Conservation (phyloP, 371 early-diverging fungal genomes). For the Apophysomyces variabilis region DNA sequence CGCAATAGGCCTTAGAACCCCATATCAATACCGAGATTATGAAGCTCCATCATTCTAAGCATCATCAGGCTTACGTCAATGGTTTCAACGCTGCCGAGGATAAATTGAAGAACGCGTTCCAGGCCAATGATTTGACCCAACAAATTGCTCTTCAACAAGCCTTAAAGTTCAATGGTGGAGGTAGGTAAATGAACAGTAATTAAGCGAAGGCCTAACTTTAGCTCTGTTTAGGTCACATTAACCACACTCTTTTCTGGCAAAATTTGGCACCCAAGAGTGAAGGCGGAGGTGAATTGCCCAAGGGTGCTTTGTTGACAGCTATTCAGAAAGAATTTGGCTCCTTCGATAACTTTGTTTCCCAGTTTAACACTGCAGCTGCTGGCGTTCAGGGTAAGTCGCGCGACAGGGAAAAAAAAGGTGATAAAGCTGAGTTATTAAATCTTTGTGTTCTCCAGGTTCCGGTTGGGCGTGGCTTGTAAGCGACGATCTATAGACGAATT, state of each 20-base stretch:
- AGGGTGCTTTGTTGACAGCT: constrained; percentile 68
- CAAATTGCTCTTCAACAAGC: constrained; percentile 80
- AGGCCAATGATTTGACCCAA: constrained; percentile 71
- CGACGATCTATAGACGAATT: neutral
- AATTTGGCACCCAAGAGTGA: constrained; percentile 85
- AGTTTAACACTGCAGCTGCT: constrained; percentile 84
- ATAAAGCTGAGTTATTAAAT: neutral
- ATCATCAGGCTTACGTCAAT: constrained; percentile 85
- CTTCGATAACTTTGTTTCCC: constrained; percentile 79
- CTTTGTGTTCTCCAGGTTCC: constrained; percentile 54
- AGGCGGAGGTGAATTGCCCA: constrained; percentile 76
- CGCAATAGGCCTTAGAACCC: constrained; percentile 86
- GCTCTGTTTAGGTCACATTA: constrained; percentile 82
- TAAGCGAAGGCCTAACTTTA: neutral
- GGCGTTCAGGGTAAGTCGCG: constrained; percentile 81
- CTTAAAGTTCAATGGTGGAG: constrained; percentile 96
- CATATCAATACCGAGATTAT: constrained; percentile 95
- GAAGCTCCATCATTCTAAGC: constrained; percentile 95
- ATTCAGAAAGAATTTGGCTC: constrained; percentile 89
- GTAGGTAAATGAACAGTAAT: constrained; percentile 32
- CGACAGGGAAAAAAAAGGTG: too few species aligned
- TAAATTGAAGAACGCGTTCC: constrained; percentile 75
- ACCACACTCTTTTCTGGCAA: constrained; percentile 97
- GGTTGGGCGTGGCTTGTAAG: constrained; percentile 98
- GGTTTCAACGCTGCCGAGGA: constrained; percentile 62